Conservation (phyloP, 352 stramenopile species). For the Pythium insidiosum region DNA sequence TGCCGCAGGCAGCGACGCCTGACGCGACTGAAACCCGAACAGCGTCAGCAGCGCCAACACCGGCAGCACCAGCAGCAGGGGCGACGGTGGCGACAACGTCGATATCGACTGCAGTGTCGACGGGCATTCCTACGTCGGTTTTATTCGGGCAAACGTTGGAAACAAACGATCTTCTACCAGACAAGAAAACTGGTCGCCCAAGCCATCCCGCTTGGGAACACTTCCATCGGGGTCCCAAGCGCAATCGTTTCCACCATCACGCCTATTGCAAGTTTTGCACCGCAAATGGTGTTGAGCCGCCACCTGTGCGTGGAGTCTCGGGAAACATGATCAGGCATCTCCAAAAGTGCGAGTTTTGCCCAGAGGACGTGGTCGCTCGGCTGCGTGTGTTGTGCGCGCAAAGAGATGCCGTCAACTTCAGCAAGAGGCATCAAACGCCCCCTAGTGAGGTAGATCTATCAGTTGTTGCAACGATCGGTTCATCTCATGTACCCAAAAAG, state of each 20-base stretch:
- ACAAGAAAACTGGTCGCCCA: conserved; percentile 67
- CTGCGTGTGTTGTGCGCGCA: conserved; percentile 58
- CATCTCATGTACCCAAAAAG: too few species aligned
- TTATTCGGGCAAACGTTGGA: not conserved
- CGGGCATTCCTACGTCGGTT: not conserved
- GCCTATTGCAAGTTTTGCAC: conserved; percentile 68
- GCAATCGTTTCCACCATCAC: conserved; percentile 79
- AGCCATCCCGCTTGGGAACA: conserved; percentile 73
- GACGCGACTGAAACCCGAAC: too few species aligned
- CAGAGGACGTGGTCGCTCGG: conserved; percentile 53
- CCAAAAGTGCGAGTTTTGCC: conserved; percentile 73
- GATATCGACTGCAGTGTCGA: too few species aligned
- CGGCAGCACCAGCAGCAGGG: too few species aligned
- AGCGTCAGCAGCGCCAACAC: too few species aligned
- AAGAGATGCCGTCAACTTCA: conserved; percentile 65
- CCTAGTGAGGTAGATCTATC: too few species aligned
- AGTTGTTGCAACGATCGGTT: too few species aligned
- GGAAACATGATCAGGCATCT: conserved; percentile 82
- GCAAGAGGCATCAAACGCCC: conserved; percentile 48
- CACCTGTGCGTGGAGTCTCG: conserved; percentile 54
- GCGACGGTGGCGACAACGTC: too few species aligned
- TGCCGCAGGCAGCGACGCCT: too few species aligned
- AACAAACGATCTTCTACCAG: not conserved
- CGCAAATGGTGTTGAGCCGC: conserved; percentile 37
- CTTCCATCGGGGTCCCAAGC: conserved; percentile 68